A percentile compares a stretch with the other conserved stretches of the same genome.
Conservation (phyloP, 371 early-diverging fungal genomes). For the Mucor velutinosus region DNA sequence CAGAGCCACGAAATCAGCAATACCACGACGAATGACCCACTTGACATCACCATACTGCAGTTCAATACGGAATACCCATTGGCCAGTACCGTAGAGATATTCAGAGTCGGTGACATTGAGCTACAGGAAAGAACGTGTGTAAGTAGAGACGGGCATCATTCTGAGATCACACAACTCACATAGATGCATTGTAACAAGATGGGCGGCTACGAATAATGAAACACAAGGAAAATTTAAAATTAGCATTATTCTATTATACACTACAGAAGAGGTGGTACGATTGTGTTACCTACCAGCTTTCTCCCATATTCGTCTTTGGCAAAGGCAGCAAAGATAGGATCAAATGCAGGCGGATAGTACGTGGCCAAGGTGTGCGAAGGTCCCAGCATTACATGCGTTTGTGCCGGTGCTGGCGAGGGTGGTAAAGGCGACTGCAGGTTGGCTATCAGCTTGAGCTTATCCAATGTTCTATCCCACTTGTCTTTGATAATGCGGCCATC, state of each 20-base stretch:
- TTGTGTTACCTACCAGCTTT: constrained; percentile 31
- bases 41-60: constrained; percentile 78
- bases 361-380: constrained; percentile 38
- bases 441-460: constrained; percentile 38
- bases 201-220: constrained; percentile 35
- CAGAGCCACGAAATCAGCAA: constrained; percentile 72
- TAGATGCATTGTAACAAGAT: constrained; percentile 42
- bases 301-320: constrained; percentile 48
- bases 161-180: constrained; percentile 13
- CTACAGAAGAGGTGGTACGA: not conserved
- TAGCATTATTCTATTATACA: not conserved
- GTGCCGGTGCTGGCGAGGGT: not conserved
- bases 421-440: constrained; percentile 17
- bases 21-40: constrained; percentile 76
- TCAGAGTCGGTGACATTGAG: constrained; percentile 63
- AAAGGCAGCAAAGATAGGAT: constrained; percentile 42
- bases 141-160: not conserved
- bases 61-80: constrained; percentile 70
- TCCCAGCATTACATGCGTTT: constrained; percentile 1
- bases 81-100: constrained; percentile 33
- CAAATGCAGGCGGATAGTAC: constrained; percentile 50
- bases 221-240: not conserved
- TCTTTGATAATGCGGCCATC: constrained; percentile 19
- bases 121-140: constrained; percentile 14
- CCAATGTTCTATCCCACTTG: constrained; percentile 46